phyloP scores from a whole-genome alignment of 306 rosid genomes.

The Cicer cuneatum region DNA sequence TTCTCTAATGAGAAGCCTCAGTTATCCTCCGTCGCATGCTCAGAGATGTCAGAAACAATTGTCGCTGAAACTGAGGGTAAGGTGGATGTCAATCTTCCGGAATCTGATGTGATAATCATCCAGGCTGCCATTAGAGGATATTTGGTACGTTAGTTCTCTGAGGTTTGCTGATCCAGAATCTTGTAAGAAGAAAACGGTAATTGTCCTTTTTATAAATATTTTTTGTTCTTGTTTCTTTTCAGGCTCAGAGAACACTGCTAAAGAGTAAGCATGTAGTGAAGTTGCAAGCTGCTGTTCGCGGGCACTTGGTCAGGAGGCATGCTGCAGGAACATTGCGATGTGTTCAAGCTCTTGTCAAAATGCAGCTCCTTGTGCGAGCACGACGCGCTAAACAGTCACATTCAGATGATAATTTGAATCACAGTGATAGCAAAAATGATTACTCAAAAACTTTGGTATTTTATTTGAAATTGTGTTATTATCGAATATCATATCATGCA shows the following conservation, averaged over 20 bases:
- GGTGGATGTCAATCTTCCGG: slow-evolving; percentile 56
- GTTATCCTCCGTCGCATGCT: slow-evolving; percentile 46
- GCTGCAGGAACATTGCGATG: slow-evolving; percentile 94
- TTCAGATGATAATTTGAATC: slow-evolving; percentile 42
- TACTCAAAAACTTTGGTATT: slow-evolving; percentile 57
- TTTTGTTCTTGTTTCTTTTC: slow-evolving; percentile 38
- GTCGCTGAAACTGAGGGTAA: slow-evolving; percentile 52
- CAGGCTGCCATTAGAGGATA: slow-evolving; percentile 81
- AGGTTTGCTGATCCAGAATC: slow-evolving; percentile 29
- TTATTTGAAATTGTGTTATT: slow-evolving; percentile 32
- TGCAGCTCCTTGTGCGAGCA: slow-evolving; percentile 89
- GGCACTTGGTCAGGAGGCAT: slow-evolving; percentile 87
- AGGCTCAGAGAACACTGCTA: slow-evolving; percentile 67
- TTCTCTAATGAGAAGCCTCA: slow-evolving; percentile 62
- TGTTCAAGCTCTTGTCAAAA: slow-evolving; percentile 79
- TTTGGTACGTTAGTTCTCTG: slow-evolving; percentile 61
- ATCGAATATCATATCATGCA: background rate
- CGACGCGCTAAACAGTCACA: slow-evolving; percentile 57
- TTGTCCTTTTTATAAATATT: slow-evolving; percentile 5
- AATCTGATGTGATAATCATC: slow-evolving; percentile 64
- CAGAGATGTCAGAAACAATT: slow-evolving; percentile 52
- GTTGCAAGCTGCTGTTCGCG: slow-evolving; percentile 95
- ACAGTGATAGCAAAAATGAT: slow-evolving; percentile 40
- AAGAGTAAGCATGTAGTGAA: slow-evolving; percentile 69
- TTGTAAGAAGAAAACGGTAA: slow-evolving; percentile 22